A percentile compares a stretch with the other conserved stretches of the same genome.
These are phyloP conservation scores for Ustilago curta DNA, from an alignment of 1,284 basidiomycete genomes.

Conservation along the genomic window DNA sequence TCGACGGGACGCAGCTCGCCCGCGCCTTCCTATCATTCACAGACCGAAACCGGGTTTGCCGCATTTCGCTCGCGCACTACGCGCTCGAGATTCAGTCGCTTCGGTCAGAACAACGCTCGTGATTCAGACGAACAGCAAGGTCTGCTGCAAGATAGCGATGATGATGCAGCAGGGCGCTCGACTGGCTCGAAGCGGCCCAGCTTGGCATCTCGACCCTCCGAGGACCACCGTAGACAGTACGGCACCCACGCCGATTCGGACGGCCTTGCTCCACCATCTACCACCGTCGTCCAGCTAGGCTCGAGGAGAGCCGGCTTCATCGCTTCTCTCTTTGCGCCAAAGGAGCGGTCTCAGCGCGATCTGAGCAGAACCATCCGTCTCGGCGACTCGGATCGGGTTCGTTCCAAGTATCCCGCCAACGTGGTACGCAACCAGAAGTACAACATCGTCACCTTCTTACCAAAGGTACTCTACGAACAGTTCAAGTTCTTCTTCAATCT, in stretches of 20 bases:
- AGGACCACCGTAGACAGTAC: conserved; percentile 46
- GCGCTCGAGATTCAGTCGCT: conserved; percentile 42
- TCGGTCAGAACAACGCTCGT: conserved; percentile 46
- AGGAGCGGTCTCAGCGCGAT: conserved; percentile 25
- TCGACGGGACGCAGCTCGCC: conserved; percentile 42
- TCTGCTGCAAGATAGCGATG: conserved; percentile 38
- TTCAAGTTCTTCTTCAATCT: conserved; percentile 99
- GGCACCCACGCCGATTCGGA: conserved; percentile 30
- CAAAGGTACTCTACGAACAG: conserved; percentile 96
- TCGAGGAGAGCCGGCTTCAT: conserved; percentile 36
- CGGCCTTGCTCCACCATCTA: conserved; percentile 16
- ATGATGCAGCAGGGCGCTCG: conserved; percentile 10
- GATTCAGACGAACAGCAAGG: conserved; percentile 52
- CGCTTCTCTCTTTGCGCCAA: conserved; percentile 32
- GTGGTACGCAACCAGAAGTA: conserved; percentile 98
- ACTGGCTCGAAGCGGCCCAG: conserved; percentile 19
- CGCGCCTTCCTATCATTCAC: conserved; percentile 38
- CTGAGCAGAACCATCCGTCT: conserved; percentile 42
- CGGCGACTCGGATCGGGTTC: conserved; percentile 32
- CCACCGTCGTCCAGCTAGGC: conserved; percentile 25
- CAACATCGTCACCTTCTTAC: conserved; percentile 91
- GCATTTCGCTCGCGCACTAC: conserved; percentile 44
- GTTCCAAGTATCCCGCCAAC: conserved; percentile 75
- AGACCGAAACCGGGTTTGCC: conserved; percentile 38
- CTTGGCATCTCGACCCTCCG: conserved; percentile 32